phyloP scores from a whole-genome alignment of 257 asterid species.

The Salvia hispanica region DNA sequence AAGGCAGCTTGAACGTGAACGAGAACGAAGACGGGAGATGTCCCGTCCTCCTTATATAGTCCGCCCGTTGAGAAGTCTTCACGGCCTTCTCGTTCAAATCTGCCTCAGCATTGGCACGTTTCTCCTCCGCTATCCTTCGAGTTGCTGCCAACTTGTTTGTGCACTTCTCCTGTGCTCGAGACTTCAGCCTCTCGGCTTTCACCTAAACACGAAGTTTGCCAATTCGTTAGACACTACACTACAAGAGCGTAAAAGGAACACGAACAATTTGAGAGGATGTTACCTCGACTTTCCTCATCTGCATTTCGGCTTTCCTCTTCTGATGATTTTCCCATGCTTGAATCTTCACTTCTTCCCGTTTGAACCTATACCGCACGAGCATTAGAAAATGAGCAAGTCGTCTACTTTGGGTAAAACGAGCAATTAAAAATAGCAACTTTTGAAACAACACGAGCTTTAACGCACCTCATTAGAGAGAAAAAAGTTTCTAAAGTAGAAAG shows the following conservation, averaged over 20 bases:
- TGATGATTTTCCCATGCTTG: slow-evolving; percentile 93
- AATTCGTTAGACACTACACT: too few relatives aligned
- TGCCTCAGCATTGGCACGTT: slow-evolving; percentile 73
- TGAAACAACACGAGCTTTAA: too few relatives aligned
- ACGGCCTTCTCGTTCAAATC: slow-evolving; percentile 68
- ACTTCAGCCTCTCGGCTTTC: slow-evolving; percentile 20
- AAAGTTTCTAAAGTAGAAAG: too few relatives aligned
- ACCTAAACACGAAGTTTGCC: too few relatives aligned
- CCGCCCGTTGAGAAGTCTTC: slow-evolving; percentile 69
- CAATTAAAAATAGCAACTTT: too few relatives aligned
- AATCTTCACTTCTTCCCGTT: slow-evolving; percentile 82
- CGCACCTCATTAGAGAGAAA: too few relatives aligned
- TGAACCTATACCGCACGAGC: slow-evolving; percentile 46
- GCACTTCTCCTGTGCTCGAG: slow-evolving; percentile 75
- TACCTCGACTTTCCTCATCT: slow-evolving; percentile 71
- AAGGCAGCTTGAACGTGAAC: slow-evolving; percentile 40
- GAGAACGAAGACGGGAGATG: slow-evolving; percentile 67
- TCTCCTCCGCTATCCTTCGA: slow-evolving; percentile 79
- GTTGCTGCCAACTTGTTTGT: slow-evolving; percentile 67
- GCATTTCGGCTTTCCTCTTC: slow-evolving; percentile 87
- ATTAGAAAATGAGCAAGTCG: too few relatives aligned
- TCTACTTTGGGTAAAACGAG: too few relatives aligned
- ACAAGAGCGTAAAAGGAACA: too few relatives aligned
- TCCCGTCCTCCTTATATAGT: slow-evolving; percentile 75
- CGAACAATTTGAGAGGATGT: too few relatives aligned